Percentiles rank a stretch among this genome's conserved stretches.
These are phyloP conservation scores for Penium margaritaceum DNA, from an alignment of 139 green algal genomes.

Conservation along the genomic window DNA sequence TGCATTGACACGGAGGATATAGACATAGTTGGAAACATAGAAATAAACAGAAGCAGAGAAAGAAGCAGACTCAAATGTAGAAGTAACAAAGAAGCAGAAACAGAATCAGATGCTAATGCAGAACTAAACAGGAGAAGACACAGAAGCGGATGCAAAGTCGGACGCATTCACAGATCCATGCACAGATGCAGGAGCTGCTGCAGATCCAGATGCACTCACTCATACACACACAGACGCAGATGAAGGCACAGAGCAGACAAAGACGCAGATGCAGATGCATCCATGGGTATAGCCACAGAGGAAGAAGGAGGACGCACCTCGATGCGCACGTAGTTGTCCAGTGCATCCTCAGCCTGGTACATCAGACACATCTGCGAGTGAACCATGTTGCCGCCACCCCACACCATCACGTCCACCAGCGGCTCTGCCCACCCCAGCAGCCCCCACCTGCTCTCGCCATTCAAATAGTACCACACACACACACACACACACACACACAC, in stretches of 20 bases:
- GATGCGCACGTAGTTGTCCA: constrained; percentile 8
- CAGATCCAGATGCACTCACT: background rate
- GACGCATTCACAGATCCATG: background rate
- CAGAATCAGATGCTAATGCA: no score
- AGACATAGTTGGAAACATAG: no score
- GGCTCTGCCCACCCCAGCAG: constrained; percentile 11
- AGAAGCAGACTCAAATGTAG: no score
- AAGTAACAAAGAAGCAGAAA: no score
- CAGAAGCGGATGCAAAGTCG: background rate
- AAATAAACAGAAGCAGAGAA: no score
- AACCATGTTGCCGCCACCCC: constrained; percentile 11
- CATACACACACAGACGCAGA: background rate
- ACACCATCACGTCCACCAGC: constrained; percentile 14
- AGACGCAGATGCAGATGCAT: background rate
- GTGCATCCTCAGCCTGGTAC: background rate
- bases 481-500: no score
- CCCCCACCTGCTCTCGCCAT: background rate
- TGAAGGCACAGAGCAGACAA: background rate
- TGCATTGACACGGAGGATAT: no score
- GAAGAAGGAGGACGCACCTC: background rate
- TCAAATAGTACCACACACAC: no score
- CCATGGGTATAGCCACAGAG: background rate
- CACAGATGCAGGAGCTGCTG: background rate
- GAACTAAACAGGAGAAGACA: background rate
- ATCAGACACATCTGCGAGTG: background rate